Evolutionary conservation across 148 eudicot species (phyloP).

Genomic region (Tetragonia tetragonoides): DNA sequence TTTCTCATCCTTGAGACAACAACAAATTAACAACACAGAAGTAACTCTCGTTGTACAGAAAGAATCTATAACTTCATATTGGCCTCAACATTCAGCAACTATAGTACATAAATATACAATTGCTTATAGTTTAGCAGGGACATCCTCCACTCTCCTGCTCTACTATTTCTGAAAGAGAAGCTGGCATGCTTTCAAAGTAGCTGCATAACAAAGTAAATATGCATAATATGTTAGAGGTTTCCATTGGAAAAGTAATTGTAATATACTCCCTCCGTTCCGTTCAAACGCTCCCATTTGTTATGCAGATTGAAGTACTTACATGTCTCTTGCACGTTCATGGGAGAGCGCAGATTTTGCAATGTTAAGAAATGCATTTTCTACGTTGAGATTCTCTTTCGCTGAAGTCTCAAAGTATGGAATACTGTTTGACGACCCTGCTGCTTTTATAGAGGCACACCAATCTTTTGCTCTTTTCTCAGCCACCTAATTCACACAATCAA

Average conservation of each 20-base stretch:
- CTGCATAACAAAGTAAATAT: slow-evolving; percentile 16
- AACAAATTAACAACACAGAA: no score
- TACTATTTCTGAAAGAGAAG: slow-evolving; percentile 39
- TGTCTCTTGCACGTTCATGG: slow-evolving; percentile 32
- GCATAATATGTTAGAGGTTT: no score
- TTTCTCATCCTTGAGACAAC: no score
- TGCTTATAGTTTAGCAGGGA: slow-evolving; percentile 27
- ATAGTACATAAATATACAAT: no score
- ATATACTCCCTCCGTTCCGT: no score
- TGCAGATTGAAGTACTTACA: slow-evolving; percentile 41
- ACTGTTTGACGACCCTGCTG: slow-evolving; percentile 23
- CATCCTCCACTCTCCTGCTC: slow-evolving; percentile 38
- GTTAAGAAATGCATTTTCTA: slow-evolving; percentile 51
- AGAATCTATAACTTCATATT: background rate
- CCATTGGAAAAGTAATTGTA: no score
- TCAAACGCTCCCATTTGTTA: no score
- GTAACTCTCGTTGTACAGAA: no score
- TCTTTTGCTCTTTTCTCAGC: slow-evolving; percentile 51
- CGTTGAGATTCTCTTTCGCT: slow-evolving; percentile 56
- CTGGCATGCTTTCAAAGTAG: slow-evolving; percentile 32
- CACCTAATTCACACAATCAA: slow-evolving; percentile 28
- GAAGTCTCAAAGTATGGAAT: slow-evolving; percentile 68
- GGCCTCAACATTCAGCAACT: background rate
- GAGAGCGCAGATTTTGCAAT: slow-evolving; percentile 54
- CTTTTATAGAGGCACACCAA: slow-evolving; percentile 50